Percentiles rank a stretch among this genome's conserved stretches.
Evolutionary conservation across 345 rosid species (phyloP).

Genomic region (Hypericum perforatum): DNA sequence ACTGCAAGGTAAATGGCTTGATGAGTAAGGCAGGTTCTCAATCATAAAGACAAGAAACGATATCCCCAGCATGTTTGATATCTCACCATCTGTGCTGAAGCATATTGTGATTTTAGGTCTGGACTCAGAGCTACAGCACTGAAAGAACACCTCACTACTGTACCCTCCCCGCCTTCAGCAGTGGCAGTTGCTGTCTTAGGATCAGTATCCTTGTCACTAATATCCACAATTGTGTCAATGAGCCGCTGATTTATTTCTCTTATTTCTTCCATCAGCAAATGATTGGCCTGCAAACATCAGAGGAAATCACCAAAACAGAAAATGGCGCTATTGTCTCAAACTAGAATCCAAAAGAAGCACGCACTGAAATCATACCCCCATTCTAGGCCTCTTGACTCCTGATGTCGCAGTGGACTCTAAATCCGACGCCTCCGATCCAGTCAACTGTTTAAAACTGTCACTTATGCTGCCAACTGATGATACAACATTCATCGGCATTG

Average conservation of each 20-base stretch:
- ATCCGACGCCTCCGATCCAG: conserved; percentile 63
- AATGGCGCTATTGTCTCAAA: too few relatives aligned
- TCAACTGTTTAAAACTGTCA: conserved; percentile 61
- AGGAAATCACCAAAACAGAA: too few relatives aligned
- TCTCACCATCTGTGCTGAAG: conserved; percentile 56
- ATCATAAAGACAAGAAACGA: not conserved
- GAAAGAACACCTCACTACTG: conserved; percentile 58
- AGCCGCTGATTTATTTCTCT: conserved; percentile 72
- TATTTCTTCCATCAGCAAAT: conserved; percentile 61
- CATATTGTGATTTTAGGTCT: conserved; percentile 52
- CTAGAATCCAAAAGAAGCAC: too few relatives aligned
- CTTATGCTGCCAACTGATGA: conserved; percentile 70
- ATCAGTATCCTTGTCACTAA: conserved; percentile 58
- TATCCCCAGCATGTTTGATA: not conserved
- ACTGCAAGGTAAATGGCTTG: conserved; percentile 27
- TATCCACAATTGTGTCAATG: conserved; percentile 67
- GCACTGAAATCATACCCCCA: conserved; percentile 34
- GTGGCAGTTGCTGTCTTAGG: conserved; percentile 38
- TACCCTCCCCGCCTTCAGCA: conserved; percentile 60
- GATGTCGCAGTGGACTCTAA: conserved; percentile 88
- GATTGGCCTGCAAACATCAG: conserved; percentile 41
- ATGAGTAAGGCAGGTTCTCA: not conserved
- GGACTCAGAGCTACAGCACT: conserved; percentile 71
- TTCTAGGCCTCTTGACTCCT: conserved; percentile 56
- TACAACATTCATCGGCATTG: conserved; percentile 64